Evolutionary conservation across 2,329 filamentous ascomycete species (phyloP).

Genomic region (Penicillium hesseltinei): DNA sequence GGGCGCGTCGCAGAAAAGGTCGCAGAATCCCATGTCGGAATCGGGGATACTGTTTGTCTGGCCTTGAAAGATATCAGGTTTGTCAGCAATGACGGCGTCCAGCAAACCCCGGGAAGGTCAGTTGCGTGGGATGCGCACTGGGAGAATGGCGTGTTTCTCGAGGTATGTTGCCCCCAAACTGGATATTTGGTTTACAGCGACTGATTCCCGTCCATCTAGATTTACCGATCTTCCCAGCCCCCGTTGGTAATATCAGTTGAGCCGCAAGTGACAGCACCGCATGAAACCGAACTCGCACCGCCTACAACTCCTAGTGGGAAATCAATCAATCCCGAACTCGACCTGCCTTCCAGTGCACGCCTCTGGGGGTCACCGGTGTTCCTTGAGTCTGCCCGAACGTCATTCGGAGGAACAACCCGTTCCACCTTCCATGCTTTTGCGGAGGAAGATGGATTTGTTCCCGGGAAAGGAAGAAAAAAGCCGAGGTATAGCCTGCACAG

Average conservation of each 20-base stretch:
- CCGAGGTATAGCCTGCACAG: constrained; percentile 67
- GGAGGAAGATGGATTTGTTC: constrained; percentile 64
- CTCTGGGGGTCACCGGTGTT: constrained; percentile 79
- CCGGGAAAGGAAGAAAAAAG: constrained; percentile 64
- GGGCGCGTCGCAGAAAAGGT: constrained; percentile 69
- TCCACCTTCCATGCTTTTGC: constrained; percentile 63
- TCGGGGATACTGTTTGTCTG: constrained; percentile 73
- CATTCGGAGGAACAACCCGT: constrained; percentile 66
- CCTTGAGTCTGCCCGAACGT: constrained; percentile 67
- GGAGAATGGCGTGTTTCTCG: constrained; percentile 33
- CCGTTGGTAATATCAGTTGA: constrained; percentile 52
- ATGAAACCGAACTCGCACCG: constrained; percentile 21
- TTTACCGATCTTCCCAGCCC: constrained; percentile 25
- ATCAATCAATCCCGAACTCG: constrained; percentile 5
- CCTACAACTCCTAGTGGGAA: constrained; percentile 28
- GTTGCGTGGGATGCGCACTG: constrained; percentile 59
- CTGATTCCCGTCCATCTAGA: constrained; percentile 21
- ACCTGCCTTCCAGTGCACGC: constrained; percentile 38
- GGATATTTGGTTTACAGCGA: neutral
- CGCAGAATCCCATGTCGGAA: constrained; percentile 65
- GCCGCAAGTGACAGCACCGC: constrained; percentile 35
- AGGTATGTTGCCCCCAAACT: constrained; percentile 29
- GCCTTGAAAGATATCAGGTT: constrained; percentile 68
- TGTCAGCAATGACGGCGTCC: constrained; percentile 52
- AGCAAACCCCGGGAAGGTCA: constrained; percentile 55